A percentile compares a stretch with the other conserved stretches of the same genome.
phyloP scores from a whole-genome alignment of 208 protist species.

The Crithidia sp. region DNA sequence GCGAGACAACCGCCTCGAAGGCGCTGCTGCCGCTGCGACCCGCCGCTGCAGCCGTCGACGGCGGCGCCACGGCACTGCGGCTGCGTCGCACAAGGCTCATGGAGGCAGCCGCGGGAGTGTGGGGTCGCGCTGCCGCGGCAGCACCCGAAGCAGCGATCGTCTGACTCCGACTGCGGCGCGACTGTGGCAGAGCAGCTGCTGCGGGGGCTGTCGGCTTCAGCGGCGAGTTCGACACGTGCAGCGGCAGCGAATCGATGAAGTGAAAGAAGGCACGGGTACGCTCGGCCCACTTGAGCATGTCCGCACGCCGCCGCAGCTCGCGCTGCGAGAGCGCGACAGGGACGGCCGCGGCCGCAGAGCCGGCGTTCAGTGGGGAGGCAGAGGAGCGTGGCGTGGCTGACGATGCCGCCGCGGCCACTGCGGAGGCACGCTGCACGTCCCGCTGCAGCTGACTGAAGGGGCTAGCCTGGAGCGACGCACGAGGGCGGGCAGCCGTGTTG shows the following conservation, averaged over 20 bases:
- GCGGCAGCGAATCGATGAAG: constrained; percentile 59
- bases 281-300: constrained; percentile 56
- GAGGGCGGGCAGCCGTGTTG: background rate
- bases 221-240: constrained; percentile 44
- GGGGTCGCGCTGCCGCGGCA: background rate
- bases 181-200: background rate
- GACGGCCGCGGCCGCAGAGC: background rate
- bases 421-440: constrained; percentile 15
- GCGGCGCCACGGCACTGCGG: constrained; percentile 10
- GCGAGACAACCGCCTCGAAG: constrained; percentile 32
- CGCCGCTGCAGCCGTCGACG: background rate
- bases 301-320: constrained; percentile 27
- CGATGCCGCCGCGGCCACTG: background rate
- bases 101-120: constrained; percentile 3
- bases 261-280: constrained; percentile 64
- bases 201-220: constrained; percentile 8
- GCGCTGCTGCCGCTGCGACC: constrained; percentile 13
- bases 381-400: background rate
- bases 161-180: constrained; percentile 13
- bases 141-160: background rate
- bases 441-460: constrained; percentile 40
- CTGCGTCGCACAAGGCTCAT: constrained; percentile 33
- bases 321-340: constrained; percentile 21
- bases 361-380: background rate
- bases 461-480: constrained; percentile 19